A percentile compares a stretch with the other conserved stretches of the same genome.
Evolutionary conservation across 495 filamentous ascomycete species (phyloP).

Genomic region (Apodospora peruviana): DNA sequence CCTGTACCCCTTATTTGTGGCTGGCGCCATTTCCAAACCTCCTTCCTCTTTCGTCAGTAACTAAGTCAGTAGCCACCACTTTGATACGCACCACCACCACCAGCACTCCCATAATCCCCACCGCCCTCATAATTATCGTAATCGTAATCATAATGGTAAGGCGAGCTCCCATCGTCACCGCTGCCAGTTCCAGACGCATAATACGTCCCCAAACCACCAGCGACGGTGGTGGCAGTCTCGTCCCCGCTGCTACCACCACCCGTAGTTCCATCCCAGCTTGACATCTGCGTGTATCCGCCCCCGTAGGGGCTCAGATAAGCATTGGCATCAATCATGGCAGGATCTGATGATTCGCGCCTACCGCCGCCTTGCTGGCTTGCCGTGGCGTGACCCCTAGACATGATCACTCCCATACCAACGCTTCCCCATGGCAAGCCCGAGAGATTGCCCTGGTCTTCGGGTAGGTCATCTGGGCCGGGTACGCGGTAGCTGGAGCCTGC

Average conservation of each 20-base stretch:
- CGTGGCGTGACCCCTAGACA: conserved; percentile 46
- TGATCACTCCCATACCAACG: conserved; percentile 49
- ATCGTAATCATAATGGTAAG: background rate
- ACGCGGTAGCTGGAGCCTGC: conserved; percentile 52
- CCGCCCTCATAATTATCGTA: background rate
- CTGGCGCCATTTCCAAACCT: background rate
- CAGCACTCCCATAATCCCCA: no score
- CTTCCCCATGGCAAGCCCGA: conserved; percentile 63
- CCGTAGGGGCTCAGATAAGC: conserved; percentile 9
- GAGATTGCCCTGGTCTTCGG: conserved; percentile 43
- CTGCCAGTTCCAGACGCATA: background rate
- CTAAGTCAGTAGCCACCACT: no score
- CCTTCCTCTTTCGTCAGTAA: no score
- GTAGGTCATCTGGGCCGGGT: conserved; percentile 39
- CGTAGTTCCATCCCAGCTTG: background rate
- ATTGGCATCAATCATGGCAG: background rate
- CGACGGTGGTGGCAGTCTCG: background rate
- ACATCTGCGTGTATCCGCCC: conserved; percentile 1
- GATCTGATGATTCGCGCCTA: background rate
- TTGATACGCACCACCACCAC: no score
- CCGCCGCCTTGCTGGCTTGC: background rate
- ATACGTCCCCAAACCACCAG: background rate
- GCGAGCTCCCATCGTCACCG: background rate
- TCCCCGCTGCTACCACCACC: conserved; percentile 10
- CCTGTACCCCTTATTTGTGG: no score